These are phyloP conservation scores for Rhizomucor miehei DNA, from an alignment of 371 early-diverging fungal genomes.

Conservation along the genomic window DNA sequence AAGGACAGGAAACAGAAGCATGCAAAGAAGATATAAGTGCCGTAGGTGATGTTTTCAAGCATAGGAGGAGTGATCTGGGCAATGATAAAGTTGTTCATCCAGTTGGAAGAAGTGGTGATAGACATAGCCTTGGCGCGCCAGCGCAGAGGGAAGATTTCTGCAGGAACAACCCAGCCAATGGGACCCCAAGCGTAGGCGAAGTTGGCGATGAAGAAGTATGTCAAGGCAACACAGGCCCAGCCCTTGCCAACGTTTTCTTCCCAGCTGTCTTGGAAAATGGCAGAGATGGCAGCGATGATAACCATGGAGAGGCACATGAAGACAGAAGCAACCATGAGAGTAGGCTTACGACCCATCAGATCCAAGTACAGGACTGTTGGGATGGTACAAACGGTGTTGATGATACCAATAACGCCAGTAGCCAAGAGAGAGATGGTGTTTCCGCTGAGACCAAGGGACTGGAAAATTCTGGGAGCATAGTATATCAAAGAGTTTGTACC, in stretches of 20 bases:
- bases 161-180: conserved; percentile 87
- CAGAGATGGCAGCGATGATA: conserved; percentile 37
- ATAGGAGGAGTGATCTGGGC: conserved; percentile 62
- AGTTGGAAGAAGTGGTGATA: conserved; percentile 87
- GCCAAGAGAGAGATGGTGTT: conserved; percentile 55
- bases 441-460: conserved; percentile 59
- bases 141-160: conserved; percentile 80
- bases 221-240: conserved; percentile 49
- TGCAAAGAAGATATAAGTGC: conserved; percentile 58
- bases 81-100: conserved; percentile 77
- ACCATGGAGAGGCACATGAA: conserved; percentile 32
- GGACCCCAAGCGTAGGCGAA: conserved; percentile 72
- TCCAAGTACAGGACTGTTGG: conserved; percentile 70
- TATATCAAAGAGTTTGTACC: conserved; percentile 76
- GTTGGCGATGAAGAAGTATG: conserved; percentile 55
- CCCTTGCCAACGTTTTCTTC: conserved; percentile 24
- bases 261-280: conserved; percentile 33
- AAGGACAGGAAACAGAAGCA: conserved; percentile 32
- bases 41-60: conserved; percentile 58
- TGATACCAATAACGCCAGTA: conserved; percentile 67
- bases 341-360: conserved; percentile 59
- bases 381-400: conserved; percentile 55
- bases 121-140: conserved; percentile 81
- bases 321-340: conserved; percentile 45
- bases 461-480: conserved; percentile 70